phyloP scores from a whole-genome alignment of 768 basidiomycete genomes.

The Tylopilus felleus region DNA sequence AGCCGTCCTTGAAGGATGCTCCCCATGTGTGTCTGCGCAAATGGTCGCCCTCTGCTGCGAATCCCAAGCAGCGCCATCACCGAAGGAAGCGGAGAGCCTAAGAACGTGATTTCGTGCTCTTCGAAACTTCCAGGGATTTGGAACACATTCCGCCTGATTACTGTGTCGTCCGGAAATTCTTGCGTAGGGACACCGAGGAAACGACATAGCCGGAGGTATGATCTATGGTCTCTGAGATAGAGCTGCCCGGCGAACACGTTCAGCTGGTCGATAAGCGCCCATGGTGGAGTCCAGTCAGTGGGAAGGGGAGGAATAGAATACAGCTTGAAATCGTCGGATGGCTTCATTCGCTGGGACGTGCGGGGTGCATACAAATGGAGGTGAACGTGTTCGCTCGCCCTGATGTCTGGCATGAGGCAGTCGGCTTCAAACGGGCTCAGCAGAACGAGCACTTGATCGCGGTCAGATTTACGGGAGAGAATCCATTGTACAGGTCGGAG shows the following conservation, averaged over 20 bases:
- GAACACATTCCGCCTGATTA: too few species aligned
- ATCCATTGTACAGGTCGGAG: conserved; percentile 15
- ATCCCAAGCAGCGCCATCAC: background rate
- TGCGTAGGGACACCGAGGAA: conserved; percentile 14
- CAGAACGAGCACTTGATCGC: background rate
- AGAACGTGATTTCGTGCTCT: background rate
- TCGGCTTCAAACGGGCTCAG: conserved; percentile 35
- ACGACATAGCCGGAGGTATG: conserved; percentile 9
- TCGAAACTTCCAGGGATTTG: too few species aligned
- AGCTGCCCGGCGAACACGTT: too few species aligned
- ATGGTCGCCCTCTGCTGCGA: too few species aligned
- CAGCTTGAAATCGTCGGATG: too few species aligned
- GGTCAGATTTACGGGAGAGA: conserved; percentile 1
- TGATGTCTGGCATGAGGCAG: conserved; percentile 29
- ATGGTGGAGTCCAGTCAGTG: background rate
- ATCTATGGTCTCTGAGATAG: too few species aligned
- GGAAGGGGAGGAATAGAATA: conserved; percentile 24
- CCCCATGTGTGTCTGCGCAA: too few species aligned
- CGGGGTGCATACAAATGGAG: too few species aligned
- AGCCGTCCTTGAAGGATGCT: too few species aligned
- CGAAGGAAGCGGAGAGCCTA: background rate
- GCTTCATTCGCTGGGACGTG: too few species aligned
- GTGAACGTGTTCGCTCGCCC: conserved; percentile 29
- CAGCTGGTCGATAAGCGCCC: background rate
- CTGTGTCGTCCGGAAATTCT: background rate